phyloP scores from a whole-genome alignment of 2,329 filamentous ascomycete genomes.

The Ophiostoma novo-ulmi region DNA sequence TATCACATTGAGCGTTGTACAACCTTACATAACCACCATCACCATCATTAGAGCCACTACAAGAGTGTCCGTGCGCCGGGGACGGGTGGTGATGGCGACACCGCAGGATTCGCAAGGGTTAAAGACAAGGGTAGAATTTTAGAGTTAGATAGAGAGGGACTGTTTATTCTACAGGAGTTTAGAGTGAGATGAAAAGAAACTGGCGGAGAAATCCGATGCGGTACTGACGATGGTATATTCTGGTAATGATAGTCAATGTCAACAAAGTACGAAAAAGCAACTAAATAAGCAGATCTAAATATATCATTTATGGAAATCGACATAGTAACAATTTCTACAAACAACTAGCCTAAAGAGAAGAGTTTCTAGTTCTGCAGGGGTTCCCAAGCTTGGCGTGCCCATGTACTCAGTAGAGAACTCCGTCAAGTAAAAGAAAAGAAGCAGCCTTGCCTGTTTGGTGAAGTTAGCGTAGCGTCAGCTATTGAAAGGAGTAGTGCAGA shows the following conservation, averaged over 20 bases:
- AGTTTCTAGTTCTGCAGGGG: constrained; percentile 8
- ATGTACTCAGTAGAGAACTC: background rate
- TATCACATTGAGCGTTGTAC: background rate
- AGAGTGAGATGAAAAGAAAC: background rate
- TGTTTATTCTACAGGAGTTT: background rate
- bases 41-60: background rate
- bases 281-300: background rate
- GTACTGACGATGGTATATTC: background rate
- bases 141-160: background rate
- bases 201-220: background rate
- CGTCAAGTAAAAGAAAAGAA: too few species aligned
- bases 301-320: background rate
- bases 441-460: background rate
- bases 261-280: background rate
- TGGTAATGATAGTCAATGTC: background rate
- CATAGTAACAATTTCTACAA: background rate
- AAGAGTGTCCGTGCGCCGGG: constrained; percentile 4
- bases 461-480: background rate
- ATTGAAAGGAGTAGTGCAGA: background rate
- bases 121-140: background rate
- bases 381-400: background rate
- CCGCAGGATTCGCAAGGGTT: background rate
- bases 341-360: background rate
- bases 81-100: constrained; percentile 5
- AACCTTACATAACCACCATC: background rate